Percentiles rank a stretch among this genome's conserved stretches.
Conservation (phyloP, 306 rosid species). For the Fagus crenata region DNA sequence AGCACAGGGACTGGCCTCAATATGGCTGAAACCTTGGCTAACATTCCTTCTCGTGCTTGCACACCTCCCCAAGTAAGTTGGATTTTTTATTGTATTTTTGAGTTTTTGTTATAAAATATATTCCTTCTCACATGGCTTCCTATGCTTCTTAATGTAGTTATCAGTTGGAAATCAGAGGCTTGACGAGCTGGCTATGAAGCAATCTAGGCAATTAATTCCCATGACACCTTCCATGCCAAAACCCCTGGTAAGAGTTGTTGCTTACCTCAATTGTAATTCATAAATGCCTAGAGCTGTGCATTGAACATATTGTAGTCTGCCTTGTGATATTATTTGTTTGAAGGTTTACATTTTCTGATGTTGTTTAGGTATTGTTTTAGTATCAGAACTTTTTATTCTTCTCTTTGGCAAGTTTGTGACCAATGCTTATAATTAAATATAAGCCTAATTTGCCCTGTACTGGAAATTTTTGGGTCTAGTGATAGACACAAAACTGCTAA, state of each 20-base stretch:
- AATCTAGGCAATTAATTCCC: constrained; percentile 41
- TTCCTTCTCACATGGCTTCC: neutral
- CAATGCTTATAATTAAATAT: neutral
- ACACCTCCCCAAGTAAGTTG: constrained; percentile 38
- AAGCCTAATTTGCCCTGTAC: neutral
- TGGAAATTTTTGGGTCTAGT: neutral
- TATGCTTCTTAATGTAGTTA: constrained; percentile 29
- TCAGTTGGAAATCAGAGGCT: constrained; percentile 27
- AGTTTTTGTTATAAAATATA: constrained; percentile 9
- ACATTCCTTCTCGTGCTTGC: constrained; percentile 15
- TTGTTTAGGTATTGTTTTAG: neutral
- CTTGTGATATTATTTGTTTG: neutral
- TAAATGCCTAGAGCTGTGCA: constrained; percentile 1
- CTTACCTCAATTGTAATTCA: constrained; percentile 6
- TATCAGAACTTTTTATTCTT: neutral
- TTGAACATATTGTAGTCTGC: neutral
- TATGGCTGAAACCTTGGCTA: constrained; percentile 43
- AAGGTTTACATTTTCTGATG: neutral
- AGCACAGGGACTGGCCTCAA: constrained; percentile 15
- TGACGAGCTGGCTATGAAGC: constrained; percentile 40
- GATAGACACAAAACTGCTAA: neutral
- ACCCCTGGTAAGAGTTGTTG: constrained; percentile 25
- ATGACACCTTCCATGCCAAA: constrained; percentile 33
- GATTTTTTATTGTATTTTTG: neutral
- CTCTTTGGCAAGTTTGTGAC: neutral